phyloP scores from a whole-genome alignment of 345 rosid species.

The Camelina neglecta region DNA sequence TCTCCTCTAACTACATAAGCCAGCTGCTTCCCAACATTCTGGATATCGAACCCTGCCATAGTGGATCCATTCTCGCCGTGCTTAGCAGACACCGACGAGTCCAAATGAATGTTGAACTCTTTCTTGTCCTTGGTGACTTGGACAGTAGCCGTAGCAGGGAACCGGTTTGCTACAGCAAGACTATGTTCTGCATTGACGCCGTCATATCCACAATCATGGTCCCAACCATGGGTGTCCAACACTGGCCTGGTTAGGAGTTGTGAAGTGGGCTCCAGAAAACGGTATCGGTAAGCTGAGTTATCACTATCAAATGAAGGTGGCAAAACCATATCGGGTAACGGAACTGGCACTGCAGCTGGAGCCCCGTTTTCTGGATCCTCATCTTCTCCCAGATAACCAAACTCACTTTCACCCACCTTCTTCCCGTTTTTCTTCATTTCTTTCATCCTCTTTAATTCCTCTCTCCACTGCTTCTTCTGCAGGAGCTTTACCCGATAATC shows the following conservation, averaged over 20 bases:
- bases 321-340: conserved; percentile 85
- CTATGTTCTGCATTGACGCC: conserved; percentile 85
- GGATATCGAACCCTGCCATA: conserved; percentile 97
- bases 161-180: conserved; percentile 62
- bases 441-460: conserved; percentile 77
- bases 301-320: conserved; percentile 91
- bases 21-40: conserved; percentile 90
- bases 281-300: conserved; percentile 87
- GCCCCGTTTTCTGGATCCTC: conserved; percentile 69
- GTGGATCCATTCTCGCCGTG: conserved; percentile 83
- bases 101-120: conserved; percentile 90
- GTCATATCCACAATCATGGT: conserved; percentile 97
- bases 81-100: conserved; percentile 81
- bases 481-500: conserved; percentile 94
- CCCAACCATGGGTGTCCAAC: conserved; percentile 95
- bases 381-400: conserved; percentile 63
- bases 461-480: conserved; percentile 91
- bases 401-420: conserved; percentile 56
- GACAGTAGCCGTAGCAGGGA: conserved; percentile 76
- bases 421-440: conserved; percentile 87
- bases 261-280: conserved; percentile 84
- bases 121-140: conserved; percentile 97
- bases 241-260: conserved; percentile 92
- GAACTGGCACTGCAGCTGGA: conserved; percentile 90
- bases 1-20: conserved; percentile 86